These are phyloP conservation scores for Trichocladium uniseriatum DNA, from an alignment of 495 filamentous ascomycete species.

Conservation along the genomic window DNA sequence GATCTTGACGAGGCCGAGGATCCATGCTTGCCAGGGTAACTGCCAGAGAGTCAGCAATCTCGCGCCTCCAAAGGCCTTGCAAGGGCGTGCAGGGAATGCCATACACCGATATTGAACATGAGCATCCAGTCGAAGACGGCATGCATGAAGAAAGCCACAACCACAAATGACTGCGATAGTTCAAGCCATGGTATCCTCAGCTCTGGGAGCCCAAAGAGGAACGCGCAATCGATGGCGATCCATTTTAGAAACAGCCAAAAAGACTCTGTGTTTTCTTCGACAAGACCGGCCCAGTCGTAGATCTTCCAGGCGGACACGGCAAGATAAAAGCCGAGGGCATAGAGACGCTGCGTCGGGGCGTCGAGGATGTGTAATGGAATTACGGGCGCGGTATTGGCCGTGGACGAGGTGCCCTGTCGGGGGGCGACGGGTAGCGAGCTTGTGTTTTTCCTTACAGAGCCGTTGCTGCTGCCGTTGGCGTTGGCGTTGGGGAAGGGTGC, in stretches of 20 bases:
- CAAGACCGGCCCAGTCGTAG: conserved; percentile 68
- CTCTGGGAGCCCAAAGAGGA: conserved; percentile 74
- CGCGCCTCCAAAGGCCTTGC: neutral
- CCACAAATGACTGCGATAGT: conserved; percentile 64
- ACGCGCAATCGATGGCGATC: conserved; percentile 70
- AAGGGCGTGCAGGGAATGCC: conserved; percentile 20
- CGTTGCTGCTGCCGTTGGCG: neutral
- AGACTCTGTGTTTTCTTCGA: conserved; percentile 68
- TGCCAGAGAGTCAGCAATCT: conserved; percentile 29
- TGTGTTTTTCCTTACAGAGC: neutral
- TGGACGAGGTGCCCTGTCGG: conserved; percentile 16
- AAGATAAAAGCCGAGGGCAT: conserved; percentile 67
- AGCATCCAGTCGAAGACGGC: conserved; percentile 65
- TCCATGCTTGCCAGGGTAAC: conserved; percentile 57
- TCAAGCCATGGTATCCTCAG: conserved; percentile 93
- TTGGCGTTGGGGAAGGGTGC: too few species aligned
- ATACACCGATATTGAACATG: conserved; percentile 82
- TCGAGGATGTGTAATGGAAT: conserved; percentile 70
- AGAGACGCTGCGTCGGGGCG: conserved; percentile 79
- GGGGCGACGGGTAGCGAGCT: conserved; percentile 31
- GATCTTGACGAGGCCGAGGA: conserved; percentile 58
- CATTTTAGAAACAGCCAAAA: conserved; percentile 90
- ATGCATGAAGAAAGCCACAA: conserved; percentile 57
- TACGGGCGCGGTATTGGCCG: conserved; percentile 43
- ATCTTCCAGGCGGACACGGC: conserved; percentile 67